A percentile compares a stretch with the other conserved stretches of the same genome.
phyloP scores from a whole-genome alignment of 371 early-diverging fungal genomes.

The Zopfochytrium polystomum region DNA sequence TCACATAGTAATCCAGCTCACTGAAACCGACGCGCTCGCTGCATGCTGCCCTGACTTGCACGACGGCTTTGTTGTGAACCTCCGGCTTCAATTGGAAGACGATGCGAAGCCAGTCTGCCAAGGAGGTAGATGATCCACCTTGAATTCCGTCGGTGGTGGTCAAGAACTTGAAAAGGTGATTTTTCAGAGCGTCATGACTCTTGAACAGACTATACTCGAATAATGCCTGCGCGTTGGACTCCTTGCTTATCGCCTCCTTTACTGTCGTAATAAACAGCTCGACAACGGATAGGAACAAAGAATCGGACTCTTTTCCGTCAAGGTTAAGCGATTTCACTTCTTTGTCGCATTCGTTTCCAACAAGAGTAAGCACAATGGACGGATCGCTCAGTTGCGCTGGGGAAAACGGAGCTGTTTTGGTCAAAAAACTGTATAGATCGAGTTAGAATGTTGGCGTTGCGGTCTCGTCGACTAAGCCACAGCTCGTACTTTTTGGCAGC shows the following conservation, averaged over 20 bases:
- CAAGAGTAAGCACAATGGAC: not conserved
- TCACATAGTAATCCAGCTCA: constrained; percentile 26
- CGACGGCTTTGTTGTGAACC: constrained; percentile 18
- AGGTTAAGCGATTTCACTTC: not conserved
- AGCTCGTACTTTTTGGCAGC: not conserved
- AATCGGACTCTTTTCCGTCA: constrained; percentile 14
- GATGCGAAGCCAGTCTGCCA: constrained; percentile 26
- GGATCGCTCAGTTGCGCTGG: not conserved
- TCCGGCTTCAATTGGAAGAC: constrained; percentile 22
- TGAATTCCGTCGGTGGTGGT: not conserved
- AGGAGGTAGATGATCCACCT: constrained; percentile 3
- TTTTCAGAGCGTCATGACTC: constrained; percentile 16
- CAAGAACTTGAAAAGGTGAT: constrained; percentile 13
- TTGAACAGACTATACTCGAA: constrained; percentile 15
- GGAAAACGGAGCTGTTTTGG: not conserved
- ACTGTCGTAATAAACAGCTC: constrained; percentile 27
- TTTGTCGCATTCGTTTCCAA: not conserved
- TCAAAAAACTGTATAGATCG: not conserved
- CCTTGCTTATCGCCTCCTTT: constrained; percentile 25
- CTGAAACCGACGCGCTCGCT: constrained; percentile 20
- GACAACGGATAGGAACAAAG: constrained; percentile 23
- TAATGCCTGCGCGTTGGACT: constrained; percentile 14
- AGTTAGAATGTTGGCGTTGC: not conserved
- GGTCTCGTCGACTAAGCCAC: too few species aligned
- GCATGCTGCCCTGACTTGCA: constrained; percentile 10